phyloP scores from a whole-genome alignment of 352 stramenopile genomes.

The Phytophthora meadii region DNA sequence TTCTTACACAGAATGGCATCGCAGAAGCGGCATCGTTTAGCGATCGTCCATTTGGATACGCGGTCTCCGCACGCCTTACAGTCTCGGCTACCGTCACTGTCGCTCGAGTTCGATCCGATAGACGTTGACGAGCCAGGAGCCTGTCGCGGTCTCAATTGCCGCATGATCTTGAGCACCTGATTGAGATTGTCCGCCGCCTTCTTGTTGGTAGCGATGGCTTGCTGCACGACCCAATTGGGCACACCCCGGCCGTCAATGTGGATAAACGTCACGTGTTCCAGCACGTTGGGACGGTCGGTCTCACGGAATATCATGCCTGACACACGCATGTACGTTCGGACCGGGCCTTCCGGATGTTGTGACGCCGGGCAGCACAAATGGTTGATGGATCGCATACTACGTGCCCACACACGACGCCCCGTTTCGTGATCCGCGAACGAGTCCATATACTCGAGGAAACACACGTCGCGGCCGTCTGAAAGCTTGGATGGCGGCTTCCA shows the following conservation, averaged over 20 bases:
- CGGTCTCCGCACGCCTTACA: constrained; percentile 63
- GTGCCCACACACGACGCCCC: constrained; percentile 68
- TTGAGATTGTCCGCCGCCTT: constrained; percentile 59
- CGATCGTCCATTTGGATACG: constrained; percentile 71
- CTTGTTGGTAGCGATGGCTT: constrained; percentile 54
- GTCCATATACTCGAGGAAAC: constrained; percentile 75
- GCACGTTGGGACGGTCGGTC: constrained; percentile 56
- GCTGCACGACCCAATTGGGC: constrained; percentile 56
- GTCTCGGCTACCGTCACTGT: constrained; percentile 32
- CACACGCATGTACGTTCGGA: constrained; percentile 60
- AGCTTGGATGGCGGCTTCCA: constrained; percentile 63
- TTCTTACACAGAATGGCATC: constrained; percentile 69
- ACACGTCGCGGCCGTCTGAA: constrained; percentile 59
- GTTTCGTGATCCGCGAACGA: constrained; percentile 66
- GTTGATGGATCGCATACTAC: constrained; percentile 69
- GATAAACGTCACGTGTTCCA: constrained; percentile 66
- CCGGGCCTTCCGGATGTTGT: constrained; percentile 56
- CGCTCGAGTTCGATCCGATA: constrained; percentile 15
- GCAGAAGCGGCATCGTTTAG: constrained; percentile 69
- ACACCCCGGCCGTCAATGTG: constrained; percentile 57
- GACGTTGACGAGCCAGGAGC: constrained; percentile 20
- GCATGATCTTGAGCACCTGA: constrained; percentile 72
- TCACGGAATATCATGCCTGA: constrained; percentile 71
- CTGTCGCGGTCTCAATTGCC: constrained; percentile 37
- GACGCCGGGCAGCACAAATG: constrained; percentile 67